phyloP scores from a whole-genome alignment of 164 flowering plant species.

The Euptelea pleiosperma region DNA sequence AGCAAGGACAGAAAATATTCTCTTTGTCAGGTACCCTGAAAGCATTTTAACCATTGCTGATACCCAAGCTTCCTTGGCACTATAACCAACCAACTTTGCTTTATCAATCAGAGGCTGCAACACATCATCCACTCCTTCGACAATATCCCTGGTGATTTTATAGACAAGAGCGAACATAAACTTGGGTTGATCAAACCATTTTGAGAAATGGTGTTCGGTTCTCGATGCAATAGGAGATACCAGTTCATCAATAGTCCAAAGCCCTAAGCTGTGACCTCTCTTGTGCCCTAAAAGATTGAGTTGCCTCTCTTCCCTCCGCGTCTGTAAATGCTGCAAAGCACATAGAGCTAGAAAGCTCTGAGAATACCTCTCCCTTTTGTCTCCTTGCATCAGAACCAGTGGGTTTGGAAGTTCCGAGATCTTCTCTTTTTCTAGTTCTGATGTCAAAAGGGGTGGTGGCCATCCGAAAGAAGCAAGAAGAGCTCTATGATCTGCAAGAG shows the following conservation, averaged over 20 bases:
- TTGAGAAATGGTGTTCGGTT: constrained; percentile 50
- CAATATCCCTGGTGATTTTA: constrained; percentile 46
- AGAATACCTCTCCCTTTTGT: constrained; percentile 37
- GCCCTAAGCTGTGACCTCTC: constrained; percentile 14
- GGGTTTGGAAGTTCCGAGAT: constrained; percentile 45
- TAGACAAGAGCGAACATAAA: constrained; percentile 60
- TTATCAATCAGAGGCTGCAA: constrained; percentile 69
- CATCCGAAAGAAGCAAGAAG: constrained; percentile 63
- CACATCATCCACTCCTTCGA: constrained; percentile 48
- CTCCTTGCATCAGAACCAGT: constrained; percentile 44
- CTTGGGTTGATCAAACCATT: constrained; percentile 62
- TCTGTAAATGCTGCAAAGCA: constrained; percentile 60
- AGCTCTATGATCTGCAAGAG: constrained; percentile 55
- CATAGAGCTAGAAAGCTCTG: constrained; percentile 56
- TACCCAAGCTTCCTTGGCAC: constrained; percentile 73
- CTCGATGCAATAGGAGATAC: constrained; percentile 58
- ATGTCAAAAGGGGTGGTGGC: constrained; percentile 56
- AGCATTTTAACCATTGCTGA: constrained; percentile 57
- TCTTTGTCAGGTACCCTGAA: constrained; percentile 39
- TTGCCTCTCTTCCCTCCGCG: constrained; percentile 36
- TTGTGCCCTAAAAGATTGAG: constrained; percentile 18
- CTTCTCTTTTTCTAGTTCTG: constrained; percentile 26
- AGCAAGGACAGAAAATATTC: constrained; percentile 39
- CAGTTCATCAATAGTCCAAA: constrained; percentile 69
- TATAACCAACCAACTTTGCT: constrained; percentile 48